Conservation (phyloP, 2,329 filamentous ascomycete genomes). For the Xylariaceae sp. region DNA sequence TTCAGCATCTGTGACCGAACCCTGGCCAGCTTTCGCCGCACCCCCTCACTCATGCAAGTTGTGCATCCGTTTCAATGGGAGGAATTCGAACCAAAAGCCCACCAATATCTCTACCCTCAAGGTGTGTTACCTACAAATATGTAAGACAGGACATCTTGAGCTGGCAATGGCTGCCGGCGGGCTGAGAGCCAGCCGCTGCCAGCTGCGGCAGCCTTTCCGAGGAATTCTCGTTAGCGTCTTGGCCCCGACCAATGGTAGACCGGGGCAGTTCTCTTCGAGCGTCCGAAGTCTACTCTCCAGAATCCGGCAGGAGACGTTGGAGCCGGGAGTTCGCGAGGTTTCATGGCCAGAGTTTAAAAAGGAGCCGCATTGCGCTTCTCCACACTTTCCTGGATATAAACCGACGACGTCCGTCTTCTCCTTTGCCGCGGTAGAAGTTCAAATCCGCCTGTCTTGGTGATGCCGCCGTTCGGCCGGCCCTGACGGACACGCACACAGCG, state of each 20-base stretch:
- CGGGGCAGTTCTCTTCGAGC: constrained; percentile 1
- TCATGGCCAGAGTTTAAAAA: constrained; percentile 21
- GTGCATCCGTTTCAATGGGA: too few species aligned
- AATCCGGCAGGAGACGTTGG: constrained; percentile 16
- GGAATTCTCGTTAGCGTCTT: constrained; percentile 27
- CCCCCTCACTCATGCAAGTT: too few species aligned
- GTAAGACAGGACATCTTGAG: too few species aligned
- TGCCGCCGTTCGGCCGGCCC: too few species aligned
- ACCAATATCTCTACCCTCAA: too few species aligned
- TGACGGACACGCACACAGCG: background rate
- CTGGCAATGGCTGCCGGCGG: too few species aligned
- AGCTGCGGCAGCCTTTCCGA: constrained; percentile 15
- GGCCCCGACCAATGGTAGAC: constrained; percentile 18
- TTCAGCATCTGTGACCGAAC: too few species aligned
- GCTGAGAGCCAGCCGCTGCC: background rate
- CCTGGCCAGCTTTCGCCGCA: too few species aligned
- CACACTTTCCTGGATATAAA: constrained; percentile 23
- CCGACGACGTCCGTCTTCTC: constrained; percentile 15
- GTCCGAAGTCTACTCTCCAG: constrained; percentile 12
- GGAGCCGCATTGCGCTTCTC: constrained; percentile 26
- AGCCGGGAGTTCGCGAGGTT: constrained; percentile 25
- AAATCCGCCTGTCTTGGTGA: too few species aligned
- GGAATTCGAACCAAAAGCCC: too few species aligned
- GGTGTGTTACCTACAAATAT: too few species aligned
- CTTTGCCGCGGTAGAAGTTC: too few species aligned